Percentiles rank a stretch among this genome's conserved stretches.
phyloP scores from a whole-genome alignment of 306 rosid species.

The Malus sieversii region DNA sequence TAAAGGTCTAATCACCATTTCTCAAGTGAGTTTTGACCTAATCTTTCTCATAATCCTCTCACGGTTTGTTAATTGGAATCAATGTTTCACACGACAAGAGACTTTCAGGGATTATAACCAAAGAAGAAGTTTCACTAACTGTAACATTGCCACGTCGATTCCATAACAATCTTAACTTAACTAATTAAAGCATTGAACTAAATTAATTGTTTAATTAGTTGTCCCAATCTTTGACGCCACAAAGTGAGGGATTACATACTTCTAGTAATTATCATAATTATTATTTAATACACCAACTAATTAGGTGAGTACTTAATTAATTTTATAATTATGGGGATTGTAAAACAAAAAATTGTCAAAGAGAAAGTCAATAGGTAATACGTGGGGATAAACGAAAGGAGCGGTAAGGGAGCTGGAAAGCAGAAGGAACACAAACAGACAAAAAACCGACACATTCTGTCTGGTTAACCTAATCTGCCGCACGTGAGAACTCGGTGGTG shows the following conservation, averaged over 20 bases:
- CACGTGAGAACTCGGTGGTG: slow-evolving; percentile 63
- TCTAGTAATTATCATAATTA: neutral
- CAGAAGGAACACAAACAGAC: neutral
- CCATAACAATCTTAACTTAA: neutral
- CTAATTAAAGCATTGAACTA: neutral
- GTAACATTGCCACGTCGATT: slow-evolving; percentile 18
- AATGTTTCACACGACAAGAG: slow-evolving; percentile 33
- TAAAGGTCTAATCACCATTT: slow-evolving; percentile 32
- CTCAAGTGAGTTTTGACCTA: slow-evolving; percentile 32
- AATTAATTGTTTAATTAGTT: neutral
- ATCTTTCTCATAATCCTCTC: neutral
- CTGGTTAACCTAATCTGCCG: slow-evolving; percentile 15
- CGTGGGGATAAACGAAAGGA: slow-evolving; percentile 11
- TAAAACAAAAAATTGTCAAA: slow-evolving; percentile 25
- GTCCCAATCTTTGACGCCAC: slow-evolving; percentile 10
- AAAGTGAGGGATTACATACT: neutral
- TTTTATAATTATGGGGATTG: slow-evolving; percentile 33
- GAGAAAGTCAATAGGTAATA: slow-evolving; percentile 32
- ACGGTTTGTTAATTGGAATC: slow-evolving; percentile 6
- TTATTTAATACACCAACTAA: neutral
- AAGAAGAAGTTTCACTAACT: neutral
- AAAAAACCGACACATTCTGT: slow-evolving; percentile 30
- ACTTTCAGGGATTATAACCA: slow-evolving; percentile 1
- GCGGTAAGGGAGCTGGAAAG: neutral
- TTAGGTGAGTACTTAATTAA: neutral